These are phyloP conservation scores for Stenogyne calaminthoides DNA, from an alignment of 305 asterid species.

Conservation along the genomic window DNA sequence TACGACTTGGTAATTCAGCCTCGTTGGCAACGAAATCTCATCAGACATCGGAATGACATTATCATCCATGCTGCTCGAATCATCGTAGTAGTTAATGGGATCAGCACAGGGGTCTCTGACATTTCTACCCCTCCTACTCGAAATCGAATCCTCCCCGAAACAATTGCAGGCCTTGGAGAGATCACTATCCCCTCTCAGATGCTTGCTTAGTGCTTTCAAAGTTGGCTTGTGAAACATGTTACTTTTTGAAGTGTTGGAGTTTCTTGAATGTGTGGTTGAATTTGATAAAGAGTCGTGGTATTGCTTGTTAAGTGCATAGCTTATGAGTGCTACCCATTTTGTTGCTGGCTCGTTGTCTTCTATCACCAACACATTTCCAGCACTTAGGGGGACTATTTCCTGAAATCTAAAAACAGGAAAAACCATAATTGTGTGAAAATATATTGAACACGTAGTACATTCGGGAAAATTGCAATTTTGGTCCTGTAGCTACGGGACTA, in stretches of 20 bases:
- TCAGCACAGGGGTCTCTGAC: conserved; percentile 41
- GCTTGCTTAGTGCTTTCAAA: conserved; percentile 58
- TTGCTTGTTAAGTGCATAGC: conserved; percentile 76
- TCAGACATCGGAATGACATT: conserved; percentile 40
- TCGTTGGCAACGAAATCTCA: conserved; percentile 37
- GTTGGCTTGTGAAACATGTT: conserved; percentile 57
- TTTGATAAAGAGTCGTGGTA: conserved; percentile 42
- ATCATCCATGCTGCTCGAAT: conserved; percentile 38
- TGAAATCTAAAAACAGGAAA: conserved; percentile 62
- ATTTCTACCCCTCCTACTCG: conserved; percentile 39
- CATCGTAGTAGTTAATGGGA: conserved; percentile 15
- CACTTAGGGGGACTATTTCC: conserved; percentile 86
- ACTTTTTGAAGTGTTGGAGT: conserved; percentile 24
- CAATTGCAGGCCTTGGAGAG: conserved; percentile 71
- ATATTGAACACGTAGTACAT: background rate
- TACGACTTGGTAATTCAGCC: conserved; percentile 52
- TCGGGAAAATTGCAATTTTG: background rate
- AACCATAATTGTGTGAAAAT: no score
- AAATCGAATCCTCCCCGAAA: conserved; percentile 21
- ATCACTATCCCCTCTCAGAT: conserved; percentile 49
- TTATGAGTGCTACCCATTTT: conserved; percentile 83
- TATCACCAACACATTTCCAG: conserved; percentile 79
- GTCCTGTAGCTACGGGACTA: no score
- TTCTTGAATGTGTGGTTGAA: conserved; percentile 27
- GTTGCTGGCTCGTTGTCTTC: conserved; percentile 95